Percentiles rank a stretch among this genome's conserved stretches.
Conservation (phyloP, 139 green algal species). For the Chlamydomonas urium region DNA sequence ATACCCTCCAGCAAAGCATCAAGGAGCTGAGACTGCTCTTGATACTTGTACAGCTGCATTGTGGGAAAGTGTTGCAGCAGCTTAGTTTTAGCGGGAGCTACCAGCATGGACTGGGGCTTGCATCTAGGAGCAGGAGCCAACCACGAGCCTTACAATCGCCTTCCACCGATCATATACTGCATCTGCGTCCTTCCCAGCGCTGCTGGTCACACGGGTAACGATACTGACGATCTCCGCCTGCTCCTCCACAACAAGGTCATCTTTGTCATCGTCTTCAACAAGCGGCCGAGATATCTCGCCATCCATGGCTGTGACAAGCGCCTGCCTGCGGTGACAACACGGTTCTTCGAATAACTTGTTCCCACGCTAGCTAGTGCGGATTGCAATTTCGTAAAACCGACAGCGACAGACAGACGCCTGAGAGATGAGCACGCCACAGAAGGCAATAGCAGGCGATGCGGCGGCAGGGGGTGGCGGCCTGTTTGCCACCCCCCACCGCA, state of each 20-base stretch:
- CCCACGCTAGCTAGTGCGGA: too few relatives aligned
- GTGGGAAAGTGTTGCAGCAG: neutral
- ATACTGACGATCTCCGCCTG: slow-evolving; percentile 10
- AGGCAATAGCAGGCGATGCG: too few relatives aligned
- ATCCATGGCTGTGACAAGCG: too few relatives aligned
- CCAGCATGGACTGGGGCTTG: neutral
- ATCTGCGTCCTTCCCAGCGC: slow-evolving; percentile 1
- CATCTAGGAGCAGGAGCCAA: neutral
- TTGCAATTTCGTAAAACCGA: too few relatives aligned
- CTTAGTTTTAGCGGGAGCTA: neutral
- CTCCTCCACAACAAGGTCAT: slow-evolving; percentile 22
- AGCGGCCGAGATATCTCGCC: too few relatives aligned
- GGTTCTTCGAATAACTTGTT: too few relatives aligned
- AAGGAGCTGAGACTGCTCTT: slow-evolving; percentile 92
- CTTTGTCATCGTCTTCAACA: neutral
- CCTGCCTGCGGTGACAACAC: too few relatives aligned
- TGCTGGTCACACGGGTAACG: slow-evolving; percentile 8
- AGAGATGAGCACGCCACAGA: too few relatives aligned
- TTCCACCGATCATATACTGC: slow-evolving; percentile 11
- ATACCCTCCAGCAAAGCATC: slow-evolving; percentile 83
- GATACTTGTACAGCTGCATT: slow-evolving; percentile 87
- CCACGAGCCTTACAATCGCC: slow-evolving; percentile 25
- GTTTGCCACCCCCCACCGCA: too few relatives aligned
- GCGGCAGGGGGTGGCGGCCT: too few relatives aligned
- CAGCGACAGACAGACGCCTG: too few relatives aligned